Evolutionary conservation across 2,329 filamentous ascomycete genomes (phyloP).

Genomic region (Penicillium vulpinum): DNA sequence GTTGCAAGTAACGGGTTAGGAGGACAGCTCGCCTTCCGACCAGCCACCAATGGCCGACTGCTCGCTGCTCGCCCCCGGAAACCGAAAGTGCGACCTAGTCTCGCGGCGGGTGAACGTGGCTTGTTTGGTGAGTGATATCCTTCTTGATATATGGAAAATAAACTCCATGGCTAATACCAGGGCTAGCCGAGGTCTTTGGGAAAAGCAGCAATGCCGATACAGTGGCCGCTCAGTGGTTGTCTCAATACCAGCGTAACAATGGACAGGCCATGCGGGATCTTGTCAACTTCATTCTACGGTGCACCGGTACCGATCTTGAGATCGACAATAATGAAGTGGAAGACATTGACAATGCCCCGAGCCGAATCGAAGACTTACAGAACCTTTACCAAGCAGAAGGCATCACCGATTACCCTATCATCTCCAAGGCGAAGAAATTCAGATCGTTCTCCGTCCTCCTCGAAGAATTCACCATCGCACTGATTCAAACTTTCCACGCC

Average conservation of each 20-base stretch:
- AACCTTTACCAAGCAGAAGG: constrained; percentile 80
- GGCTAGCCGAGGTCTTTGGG: constrained; percentile 60
- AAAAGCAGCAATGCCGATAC: constrained; percentile 56
- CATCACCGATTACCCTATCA: constrained; percentile 87
- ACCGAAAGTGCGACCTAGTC: constrained; percentile 53
- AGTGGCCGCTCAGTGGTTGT: constrained; percentile 59
- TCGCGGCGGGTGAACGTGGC: constrained; percentile 55
- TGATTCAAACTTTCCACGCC: constrained; percentile 77
- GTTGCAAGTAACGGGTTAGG: constrained; percentile 51
- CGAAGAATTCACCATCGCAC: constrained; percentile 72
- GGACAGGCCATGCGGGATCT: constrained; percentile 57
- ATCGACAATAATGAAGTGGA: constrained; percentile 81
- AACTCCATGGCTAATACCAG: constrained; percentile 26
- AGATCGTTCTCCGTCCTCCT: constrained; percentile 76
- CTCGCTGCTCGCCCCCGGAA: constrained; percentile 52
- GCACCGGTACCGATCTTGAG: constrained; percentile 77
- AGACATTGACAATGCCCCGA: constrained; percentile 83
- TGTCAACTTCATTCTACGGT: constrained; percentile 62
- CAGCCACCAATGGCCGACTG: constrained; percentile 47
- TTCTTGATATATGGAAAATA: background rate
- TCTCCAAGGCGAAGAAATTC: constrained; percentile 75
- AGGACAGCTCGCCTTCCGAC: constrained; percentile 56
- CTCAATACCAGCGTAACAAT: constrained; percentile 57
- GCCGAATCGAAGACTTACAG: constrained; percentile 79
- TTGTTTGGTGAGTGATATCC: constrained; percentile 53